Evolutionary conservation across 2,329 filamentous ascomycete genomes (phyloP), one percentile per base, ranked within the genome.

Genomic region (Ciborinia camelliae): DNA sequence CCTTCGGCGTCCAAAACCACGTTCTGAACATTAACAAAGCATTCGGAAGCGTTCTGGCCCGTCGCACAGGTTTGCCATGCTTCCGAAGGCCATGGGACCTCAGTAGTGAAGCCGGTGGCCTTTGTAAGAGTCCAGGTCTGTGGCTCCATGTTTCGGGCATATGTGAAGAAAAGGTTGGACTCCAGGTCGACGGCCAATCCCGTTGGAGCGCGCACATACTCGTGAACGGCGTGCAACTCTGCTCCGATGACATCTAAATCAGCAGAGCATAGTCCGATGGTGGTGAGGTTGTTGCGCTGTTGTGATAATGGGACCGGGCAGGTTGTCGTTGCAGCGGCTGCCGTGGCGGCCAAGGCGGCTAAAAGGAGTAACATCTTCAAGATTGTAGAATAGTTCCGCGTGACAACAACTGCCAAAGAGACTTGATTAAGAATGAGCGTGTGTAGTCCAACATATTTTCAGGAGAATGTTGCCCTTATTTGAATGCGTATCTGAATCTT

Each of bases 241-340:
- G 30, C 28, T 15, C 55, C 55, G 28, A 58, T 47, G 15, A 58
- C 55, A 47, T 58, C 55, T 18, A 58, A 47, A 47, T 47, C 55
- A 7, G 28, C 55, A 4, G 55, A 35, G 18, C 41, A 58, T 47
- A 26, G 14, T 4, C 41, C 41, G n/a, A 58, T 58, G 8, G 41
- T 47, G 8, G 41, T 58, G 28, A 35, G 28, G 30, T 23, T 47
- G 14, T 28, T 26, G 4, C 28, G 55, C 14, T 58, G 55, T 6
- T 58, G 41, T 18, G 55, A 58, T 18, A 58, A 26, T 20, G 55
- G 41, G 7, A 58, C n/a, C 14, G 41, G 14, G 4, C 28, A 58
- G 4, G 28, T 35, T 18, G 26, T 47, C 47, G 30, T 23, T 3
- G 55, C 28, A 58, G 54, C 39, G 8, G 39, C 39, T 45, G 39